Evolutionary conservation across 1,284 basidiomycete species (phyloP), one percentile per base, ranked within the genome.

Genomic region (Trametes hirsuta): DNA sequence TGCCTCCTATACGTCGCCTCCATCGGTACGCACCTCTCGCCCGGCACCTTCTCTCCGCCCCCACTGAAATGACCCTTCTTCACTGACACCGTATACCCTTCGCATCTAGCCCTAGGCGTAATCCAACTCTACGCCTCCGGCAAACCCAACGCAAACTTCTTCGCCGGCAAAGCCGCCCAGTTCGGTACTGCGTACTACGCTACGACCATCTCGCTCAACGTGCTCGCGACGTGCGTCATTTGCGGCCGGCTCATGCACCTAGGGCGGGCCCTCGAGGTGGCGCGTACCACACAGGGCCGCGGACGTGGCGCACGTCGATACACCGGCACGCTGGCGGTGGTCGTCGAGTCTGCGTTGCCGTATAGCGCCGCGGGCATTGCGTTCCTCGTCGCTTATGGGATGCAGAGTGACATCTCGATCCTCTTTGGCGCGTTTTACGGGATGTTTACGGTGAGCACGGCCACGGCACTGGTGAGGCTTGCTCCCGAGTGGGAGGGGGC

Each of bases 101-200:
- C 15, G 4, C 15, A 11, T 22, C 6, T 6, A 67, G 66, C 22
- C 1, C 61, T 68, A n/a, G 65, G 65, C 5, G 56, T 68, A 51
- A 47, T 61, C 45, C 55, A 63, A 36, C 54, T 62, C 8, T 62
- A 60, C 55, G 37, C 49, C 12, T 66, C 67, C 1, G 64, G 66
- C 22, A 55, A 47, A 35, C 66, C 66, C 15, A 22, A 59, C 51
- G 61, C 58, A 3, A 40, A 68, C 55, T 68, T 68, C 63, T 68
- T 68, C 57, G 57, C 41, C n/a, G 64, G 64, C n/a, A 49, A 37
- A 15, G 61, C 64, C 4, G 41, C 30, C 35, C 58, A 63, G 10
- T 35, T 54, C 45, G 61, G 60, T 14, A 44, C 51, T 12, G 47
- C 58, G 22, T 66, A 66, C 58, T 66, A 58, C 42, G 25, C 63